These are phyloP conservation scores for Tulasnella sp. DNA, from an alignment of 768 basidiomycete genomes.

Conservation along the genomic window DNA sequence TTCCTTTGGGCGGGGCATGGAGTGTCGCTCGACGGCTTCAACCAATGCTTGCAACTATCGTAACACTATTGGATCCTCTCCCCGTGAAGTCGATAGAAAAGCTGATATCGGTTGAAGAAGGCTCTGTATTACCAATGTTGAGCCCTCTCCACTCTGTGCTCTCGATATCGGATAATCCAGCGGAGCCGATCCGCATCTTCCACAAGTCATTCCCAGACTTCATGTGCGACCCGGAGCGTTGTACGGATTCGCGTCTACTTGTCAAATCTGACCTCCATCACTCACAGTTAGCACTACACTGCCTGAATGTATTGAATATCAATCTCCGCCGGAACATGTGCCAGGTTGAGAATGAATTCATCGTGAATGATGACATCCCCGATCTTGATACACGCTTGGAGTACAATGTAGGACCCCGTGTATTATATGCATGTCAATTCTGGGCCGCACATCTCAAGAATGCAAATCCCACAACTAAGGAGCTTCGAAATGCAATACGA, in stretches of 20 bases:
- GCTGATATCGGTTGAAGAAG: not conserved
- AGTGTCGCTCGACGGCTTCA: not conserved
- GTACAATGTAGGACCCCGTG: not conserved
- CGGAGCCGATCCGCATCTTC: conserved; percentile 1
- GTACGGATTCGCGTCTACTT: not conserved
- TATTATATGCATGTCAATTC: not conserved
- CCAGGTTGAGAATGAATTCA: not conserved
- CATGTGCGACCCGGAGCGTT: not conserved
- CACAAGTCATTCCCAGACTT: conserved; percentile 16
- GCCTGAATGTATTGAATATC: not conserved
- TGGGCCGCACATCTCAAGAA: not conserved
- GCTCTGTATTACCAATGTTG: not conserved
- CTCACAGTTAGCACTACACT: not conserved
- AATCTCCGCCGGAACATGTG: not conserved
- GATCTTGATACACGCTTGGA: not conserved
- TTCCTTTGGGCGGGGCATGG: not conserved
- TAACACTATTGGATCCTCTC: not conserved
- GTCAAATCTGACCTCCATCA: not conserved
- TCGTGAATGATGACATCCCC: not conserved
- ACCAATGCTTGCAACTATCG: conserved; percentile 7
- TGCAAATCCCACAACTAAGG: not conserved
- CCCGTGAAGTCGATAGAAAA: not conserved
- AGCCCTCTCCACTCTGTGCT: conserved; percentile 3
- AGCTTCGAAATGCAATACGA: not conserved
- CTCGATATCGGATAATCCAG: not conserved